A percentile compares a stretch with the other conserved stretches of the same genome.
Conservation (phyloP, 75 land plant genomes). For the Isoetes taiwanensis region DNA sequence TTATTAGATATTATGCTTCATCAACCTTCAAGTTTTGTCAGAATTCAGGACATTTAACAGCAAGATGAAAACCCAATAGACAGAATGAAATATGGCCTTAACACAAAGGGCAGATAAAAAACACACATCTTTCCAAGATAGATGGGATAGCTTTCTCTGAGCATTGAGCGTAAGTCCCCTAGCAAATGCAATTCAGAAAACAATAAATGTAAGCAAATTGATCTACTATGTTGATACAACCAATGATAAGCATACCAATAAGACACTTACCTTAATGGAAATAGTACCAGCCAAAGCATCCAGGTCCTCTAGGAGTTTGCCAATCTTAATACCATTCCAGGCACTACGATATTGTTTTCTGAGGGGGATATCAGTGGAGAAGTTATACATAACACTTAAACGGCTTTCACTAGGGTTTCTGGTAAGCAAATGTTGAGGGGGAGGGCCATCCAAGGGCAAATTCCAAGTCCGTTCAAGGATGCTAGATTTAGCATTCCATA, state of each 20-base stretch:
- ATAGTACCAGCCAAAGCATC: constrained; percentile 94
- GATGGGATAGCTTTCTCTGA: no score
- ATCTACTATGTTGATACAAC: no score
- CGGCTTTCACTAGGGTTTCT: constrained; percentile 61
- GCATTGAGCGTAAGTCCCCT: no score
- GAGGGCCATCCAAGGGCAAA: constrained; percentile 52
- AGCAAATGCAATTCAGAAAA: no score
- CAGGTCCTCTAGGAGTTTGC: constrained; percentile 83
- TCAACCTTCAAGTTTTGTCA: no score
- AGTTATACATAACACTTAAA: constrained; percentile 47
- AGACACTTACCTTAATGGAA: constrained; percentile 52
- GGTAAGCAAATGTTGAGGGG: constrained; percentile 47
- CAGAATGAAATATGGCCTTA: no score
- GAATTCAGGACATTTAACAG: no score
- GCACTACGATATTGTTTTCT: constrained; percentile 93
- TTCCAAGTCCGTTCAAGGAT: constrained; percentile 54
- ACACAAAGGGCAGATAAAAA: no score
- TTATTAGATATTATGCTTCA: no score
- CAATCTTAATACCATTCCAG: constrained; percentile 76
- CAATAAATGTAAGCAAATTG: no score
- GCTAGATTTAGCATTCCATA: constrained; percentile 76
- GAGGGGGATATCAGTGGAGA: constrained; percentile 48
- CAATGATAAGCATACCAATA: not conserved
- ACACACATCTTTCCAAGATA: no score
- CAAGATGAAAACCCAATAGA: no score